Conservation (phyloP, 1,284 basidiomycete species). For the Flammula alnicola region DNA sequence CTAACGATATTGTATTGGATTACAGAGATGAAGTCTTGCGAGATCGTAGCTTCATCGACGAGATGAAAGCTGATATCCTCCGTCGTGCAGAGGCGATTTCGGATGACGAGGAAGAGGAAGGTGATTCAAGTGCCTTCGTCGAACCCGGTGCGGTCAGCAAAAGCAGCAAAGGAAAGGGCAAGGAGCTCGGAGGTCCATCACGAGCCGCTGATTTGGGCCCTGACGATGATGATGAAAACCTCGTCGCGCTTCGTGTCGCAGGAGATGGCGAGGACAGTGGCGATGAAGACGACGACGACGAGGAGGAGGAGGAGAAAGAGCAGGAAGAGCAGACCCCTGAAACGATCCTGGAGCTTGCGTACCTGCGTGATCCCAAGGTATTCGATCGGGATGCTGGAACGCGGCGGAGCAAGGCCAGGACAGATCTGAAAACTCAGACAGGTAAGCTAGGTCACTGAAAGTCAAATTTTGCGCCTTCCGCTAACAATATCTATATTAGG, state of each 20-base stretch:
- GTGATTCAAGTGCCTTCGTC: slow-evolving; percentile 28
- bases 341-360: slow-evolving; percentile 74
- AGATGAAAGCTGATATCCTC: slow-evolving; percentile 83
- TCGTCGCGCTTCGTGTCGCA: slow-evolving; percentile 47
- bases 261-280: slow-evolving; percentile 67
- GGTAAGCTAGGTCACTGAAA: slow-evolving; percentile 40
- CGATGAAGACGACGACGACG: slow-evolving; percentile 48
- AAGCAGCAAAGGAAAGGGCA: slow-evolving; percentile 33
- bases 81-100: slow-evolving; percentile 75
- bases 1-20: neutral
- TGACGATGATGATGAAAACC: slow-evolving; percentile 58
- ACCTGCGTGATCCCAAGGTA: slow-evolving; percentile 71
- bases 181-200: slow-evolving; percentile 39
- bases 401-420: slow-evolving; percentile 66
- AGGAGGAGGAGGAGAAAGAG: slow-evolving; percentile 43
- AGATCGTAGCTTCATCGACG: slow-evolving; percentile 67
- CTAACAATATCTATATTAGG: slow-evolving; percentile 40
- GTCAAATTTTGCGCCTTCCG: neutral
- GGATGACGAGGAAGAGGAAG: slow-evolving; percentile 66
- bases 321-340: slow-evolving; percentile 48
- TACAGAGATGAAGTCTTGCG: slow-evolving; percentile 52
- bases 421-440: slow-evolving; percentile 68
- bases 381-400: slow-evolving; percentile 82
- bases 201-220: slow-evolving; percentile 28
- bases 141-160: slow-evolving; percentile 14